A percentile compares a stretch with the other conserved stretches of the same genome.
Evolutionary conservation across 2,329 filamentous ascomycete genomes (phyloP).

Genomic region (Periconia macrospinosa): DNA sequence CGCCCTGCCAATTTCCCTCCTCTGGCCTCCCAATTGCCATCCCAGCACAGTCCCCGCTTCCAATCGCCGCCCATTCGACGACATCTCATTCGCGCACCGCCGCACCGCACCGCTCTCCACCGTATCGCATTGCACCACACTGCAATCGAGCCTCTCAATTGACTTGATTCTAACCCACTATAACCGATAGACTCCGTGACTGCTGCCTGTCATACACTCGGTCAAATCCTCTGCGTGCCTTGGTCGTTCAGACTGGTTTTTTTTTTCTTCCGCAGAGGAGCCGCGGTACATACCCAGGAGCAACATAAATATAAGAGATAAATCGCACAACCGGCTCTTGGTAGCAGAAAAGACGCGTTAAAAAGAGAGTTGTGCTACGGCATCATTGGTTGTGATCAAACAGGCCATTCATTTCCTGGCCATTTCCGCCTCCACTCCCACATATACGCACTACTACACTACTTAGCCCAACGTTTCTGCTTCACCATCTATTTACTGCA

Average conservation of each 20-base stretch:
- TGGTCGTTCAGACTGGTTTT: no score
- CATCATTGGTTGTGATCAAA: not conserved
- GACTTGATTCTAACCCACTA: no score
- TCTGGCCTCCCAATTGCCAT: not conserved
- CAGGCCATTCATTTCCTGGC: not conserved
- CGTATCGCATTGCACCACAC: not conserved
- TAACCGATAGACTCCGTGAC: no score
- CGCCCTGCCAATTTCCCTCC: not conserved
- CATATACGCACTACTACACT: not conserved
- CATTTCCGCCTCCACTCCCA: not conserved
- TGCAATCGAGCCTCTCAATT: not conserved
- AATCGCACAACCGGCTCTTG: not conserved
- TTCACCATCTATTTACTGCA: no score
- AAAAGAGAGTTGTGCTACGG: not conserved
- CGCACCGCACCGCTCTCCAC: no score
- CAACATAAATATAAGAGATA: not conserved
- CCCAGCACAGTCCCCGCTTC: not conserved
- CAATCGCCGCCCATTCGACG: not conserved
- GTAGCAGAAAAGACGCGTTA: no score
- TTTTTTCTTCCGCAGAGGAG: no score
- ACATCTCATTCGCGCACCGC: not conserved
- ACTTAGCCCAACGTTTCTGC: not conserved
- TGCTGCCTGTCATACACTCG: no score
- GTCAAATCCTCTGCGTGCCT: no score
- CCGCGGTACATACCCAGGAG: no score